phyloP scores from a whole-genome alignment of 495 filamentous ascomycete genomes.

The Hyaloscypha variabilis region DNA sequence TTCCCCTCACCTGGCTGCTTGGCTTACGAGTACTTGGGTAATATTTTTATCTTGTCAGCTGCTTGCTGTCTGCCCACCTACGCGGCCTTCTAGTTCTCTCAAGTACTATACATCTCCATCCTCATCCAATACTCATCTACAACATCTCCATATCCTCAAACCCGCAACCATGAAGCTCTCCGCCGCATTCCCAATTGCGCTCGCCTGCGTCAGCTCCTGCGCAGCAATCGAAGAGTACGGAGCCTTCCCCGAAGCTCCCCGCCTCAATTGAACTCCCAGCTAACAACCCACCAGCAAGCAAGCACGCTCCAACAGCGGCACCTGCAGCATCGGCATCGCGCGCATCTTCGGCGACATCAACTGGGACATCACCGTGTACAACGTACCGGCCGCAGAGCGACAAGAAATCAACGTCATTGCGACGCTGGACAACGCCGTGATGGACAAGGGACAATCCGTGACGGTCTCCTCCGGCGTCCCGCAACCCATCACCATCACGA shows the following conservation, averaged over 20 bases:
- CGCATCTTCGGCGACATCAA: slow-evolving; percentile 4
- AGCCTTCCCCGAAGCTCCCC: not conserved
- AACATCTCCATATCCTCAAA: not conserved
- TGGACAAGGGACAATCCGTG: slow-evolving; percentile 84
- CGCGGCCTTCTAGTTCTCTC: not conserved
- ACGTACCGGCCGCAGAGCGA: slow-evolving; percentile 8
- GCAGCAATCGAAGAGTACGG: slow-evolving; percentile 9
- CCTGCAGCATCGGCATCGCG: slow-evolving; percentile 20
- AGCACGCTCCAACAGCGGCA: not conserved
- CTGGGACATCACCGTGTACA: slow-evolving; percentile 23
- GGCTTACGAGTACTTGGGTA: not conserved
- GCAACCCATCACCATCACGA: slow-evolving; percentile 16
- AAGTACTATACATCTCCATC: not conserved
- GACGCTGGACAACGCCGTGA: slow-evolving; percentile 78
- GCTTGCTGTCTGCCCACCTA: not conserved
- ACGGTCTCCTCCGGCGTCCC: slow-evolving; percentile 67
- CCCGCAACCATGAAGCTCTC: slow-evolving; percentile 13
- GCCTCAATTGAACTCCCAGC: not conserved
- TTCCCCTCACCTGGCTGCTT: not conserved
- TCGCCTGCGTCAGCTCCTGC: slow-evolving; percentile 2
- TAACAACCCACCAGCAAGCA: not conserved
- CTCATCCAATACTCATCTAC: not conserved
- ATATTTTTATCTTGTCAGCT: not conserved
- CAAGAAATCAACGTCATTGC: slow-evolving; percentile 77
- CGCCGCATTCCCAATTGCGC: not conserved